Evolutionary conservation across 1,139 yeast genomes (phyloP), one percentile per base, ranked within the genome.

Genomic region (Maudiozyma humilis): DNA sequence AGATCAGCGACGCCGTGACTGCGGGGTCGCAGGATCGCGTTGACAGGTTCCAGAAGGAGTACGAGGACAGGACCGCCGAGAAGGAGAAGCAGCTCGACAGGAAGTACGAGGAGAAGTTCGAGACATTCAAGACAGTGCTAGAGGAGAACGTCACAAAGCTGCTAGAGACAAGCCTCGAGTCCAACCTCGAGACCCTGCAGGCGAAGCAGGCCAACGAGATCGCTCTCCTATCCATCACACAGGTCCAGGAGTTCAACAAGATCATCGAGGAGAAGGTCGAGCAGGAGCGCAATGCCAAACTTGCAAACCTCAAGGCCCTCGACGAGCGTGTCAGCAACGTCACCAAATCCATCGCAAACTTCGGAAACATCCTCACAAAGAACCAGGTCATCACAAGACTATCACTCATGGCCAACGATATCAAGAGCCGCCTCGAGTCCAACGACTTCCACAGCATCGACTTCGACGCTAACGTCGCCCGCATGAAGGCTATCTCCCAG

Each of bases 181-280:
- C 86, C 32, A 74, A 88, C 43, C 79, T 77, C 59, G 72, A 77
- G 53, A 77, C 81, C n/a, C 72, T 87, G 46, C 68, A 79, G 38
- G 74, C 79, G 45, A 85, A 87, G 49, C 89, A 91, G 36, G 80
- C 79, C 49, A 91, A 88, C 63, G 83, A 83, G 48, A 75, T 89
- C 33, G 70, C 80, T 23, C 72, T 84, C 62, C 78, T 83, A 47
- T 79, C 87, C 57, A 70, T 82, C 47, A 82, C 79, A 53, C 83
- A 84, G 55, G 78, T 88, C 47, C 75, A 79, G 55, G 79, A 79
- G 57, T 82, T 87, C 63, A 80, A 83, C 52, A 69, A 74, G 50
- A 71, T 80, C 49, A 70, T 91, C 46, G 65, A 74, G 41, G 75
- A 77, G 40, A 77, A 75, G 51, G 75, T 93, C 42, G 94, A 87